Conservation (phyloP, 2,329 filamentous ascomycete species). For the Epichloe gansuensis region DNA sequence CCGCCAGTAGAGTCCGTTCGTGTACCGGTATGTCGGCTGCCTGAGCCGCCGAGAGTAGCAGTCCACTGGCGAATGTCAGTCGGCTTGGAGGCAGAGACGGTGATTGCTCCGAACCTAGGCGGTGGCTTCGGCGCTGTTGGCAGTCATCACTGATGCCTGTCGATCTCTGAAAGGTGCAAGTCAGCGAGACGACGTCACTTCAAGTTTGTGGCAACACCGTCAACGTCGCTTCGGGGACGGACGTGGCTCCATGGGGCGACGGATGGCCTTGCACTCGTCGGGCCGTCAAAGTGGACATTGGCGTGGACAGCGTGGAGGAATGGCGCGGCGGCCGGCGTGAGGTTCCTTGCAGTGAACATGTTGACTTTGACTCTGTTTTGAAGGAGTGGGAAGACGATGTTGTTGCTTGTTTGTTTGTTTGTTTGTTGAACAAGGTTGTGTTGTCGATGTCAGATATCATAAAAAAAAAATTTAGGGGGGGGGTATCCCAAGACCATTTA, state of each 20-base stretch:
- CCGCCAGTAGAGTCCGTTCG: not conserved
- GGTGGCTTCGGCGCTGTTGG: constrained; percentile 18
- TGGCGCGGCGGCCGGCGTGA: constrained; percentile 17
- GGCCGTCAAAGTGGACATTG: constrained; percentile 23
- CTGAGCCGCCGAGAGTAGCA: constrained; percentile 16
- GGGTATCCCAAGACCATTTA: not conserved
- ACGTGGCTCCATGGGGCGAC: constrained; percentile 24
- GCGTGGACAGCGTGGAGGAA: constrained; percentile 18
- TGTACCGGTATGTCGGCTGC: not conserved
- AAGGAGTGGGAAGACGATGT: too few relatives aligned
- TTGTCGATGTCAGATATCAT: not conserved
- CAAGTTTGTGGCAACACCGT: constrained; percentile 4
- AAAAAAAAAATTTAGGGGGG: not conserved
- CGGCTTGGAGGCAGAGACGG: constrained; percentile 19
- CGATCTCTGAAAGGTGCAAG: too few relatives aligned
- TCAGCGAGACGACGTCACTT: too few relatives aligned
- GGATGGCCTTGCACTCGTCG: constrained; percentile 21
- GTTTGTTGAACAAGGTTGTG: not conserved
- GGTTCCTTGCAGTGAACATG: constrained; percentile 17
- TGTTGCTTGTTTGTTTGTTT: not conserved
- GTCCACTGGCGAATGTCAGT: constrained; percentile 22
- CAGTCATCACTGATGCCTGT: too few relatives aligned
- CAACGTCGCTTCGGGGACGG: constrained; percentile 16
- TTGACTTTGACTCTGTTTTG: not conserved
- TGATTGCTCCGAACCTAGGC: constrained; percentile 15